Conservation (phyloP, 495 filamentous ascomycete species). For the Lasiosphaeria hispida region DNA sequence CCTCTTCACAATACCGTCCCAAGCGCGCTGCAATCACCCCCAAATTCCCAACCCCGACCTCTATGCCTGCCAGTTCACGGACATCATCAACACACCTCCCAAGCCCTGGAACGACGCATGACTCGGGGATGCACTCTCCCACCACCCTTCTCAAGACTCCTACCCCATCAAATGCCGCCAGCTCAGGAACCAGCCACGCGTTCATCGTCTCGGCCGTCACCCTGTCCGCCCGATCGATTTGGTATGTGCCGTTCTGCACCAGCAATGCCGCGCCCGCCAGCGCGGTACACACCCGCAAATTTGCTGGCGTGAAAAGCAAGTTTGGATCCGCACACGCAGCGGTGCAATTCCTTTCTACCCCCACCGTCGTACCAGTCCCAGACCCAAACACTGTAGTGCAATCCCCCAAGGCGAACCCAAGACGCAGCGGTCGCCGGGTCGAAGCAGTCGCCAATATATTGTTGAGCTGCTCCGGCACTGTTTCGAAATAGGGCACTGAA, state of each 20-base stretch:
- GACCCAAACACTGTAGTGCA: constrained; percentile 1
- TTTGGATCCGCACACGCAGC: neutral
- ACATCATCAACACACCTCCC: neutral
- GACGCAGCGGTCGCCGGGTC: neutral
- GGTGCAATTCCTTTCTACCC: neutral
- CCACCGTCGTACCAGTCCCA: neutral
- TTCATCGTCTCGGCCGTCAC: neutral
- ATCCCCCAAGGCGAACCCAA: neutral
- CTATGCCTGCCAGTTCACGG: neutral
- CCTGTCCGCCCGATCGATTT: neutral
- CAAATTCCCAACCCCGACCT: neutral
- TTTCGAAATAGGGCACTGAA: neutral
- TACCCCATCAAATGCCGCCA: neutral
- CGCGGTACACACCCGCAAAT: constrained; percentile 5
- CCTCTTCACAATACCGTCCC: neutral
- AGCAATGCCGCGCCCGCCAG: constrained; percentile 7
- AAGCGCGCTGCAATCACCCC: neutral
- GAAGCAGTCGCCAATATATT: constrained; percentile 7
- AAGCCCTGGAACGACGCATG: neutral
- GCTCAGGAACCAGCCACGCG: neutral
- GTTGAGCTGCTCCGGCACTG: neutral
- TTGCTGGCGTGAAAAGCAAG: constrained; percentile 6
- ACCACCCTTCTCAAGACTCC: neutral
- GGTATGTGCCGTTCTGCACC: constrained; percentile 8
- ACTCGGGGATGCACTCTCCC: neutral